These are phyloP conservation scores for Ceriops decandra DNA, from an alignment of 345 rosid genomes.

Conservation along the genomic window DNA sequence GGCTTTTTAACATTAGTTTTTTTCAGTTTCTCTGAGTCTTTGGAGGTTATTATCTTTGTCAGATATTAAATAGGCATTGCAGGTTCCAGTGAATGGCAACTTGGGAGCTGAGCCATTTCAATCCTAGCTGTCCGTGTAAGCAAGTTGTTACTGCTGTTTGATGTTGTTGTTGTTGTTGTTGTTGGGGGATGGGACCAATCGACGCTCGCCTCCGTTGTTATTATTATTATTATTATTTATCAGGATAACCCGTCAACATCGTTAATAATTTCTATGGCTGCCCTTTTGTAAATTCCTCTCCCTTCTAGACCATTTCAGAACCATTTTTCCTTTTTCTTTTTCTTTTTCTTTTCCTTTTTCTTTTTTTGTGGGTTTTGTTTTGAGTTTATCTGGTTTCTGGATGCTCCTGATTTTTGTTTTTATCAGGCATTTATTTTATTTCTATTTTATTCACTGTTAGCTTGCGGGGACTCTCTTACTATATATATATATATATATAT, in stretches of 20 bases:
- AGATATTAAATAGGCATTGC: slow-evolving; percentile 42
- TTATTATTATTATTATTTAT: slow-evolving; percentile 6
- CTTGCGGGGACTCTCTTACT: slow-evolving; percentile 9
- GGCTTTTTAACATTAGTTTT: neutral
- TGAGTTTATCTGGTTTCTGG: slow-evolving; percentile 26
- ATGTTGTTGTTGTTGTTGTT: slow-evolving; percentile 18
- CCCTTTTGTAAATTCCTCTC: slow-evolving; percentile 32
- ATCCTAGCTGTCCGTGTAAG: slow-evolving; percentile 38
- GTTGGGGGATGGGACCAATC: slow-evolving; percentile 44
- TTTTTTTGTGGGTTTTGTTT: slow-evolving; percentile 10
- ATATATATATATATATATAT: neutral
- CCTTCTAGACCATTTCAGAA: slow-evolving; percentile 2
- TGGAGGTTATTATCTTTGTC: slow-evolving; percentile 32
- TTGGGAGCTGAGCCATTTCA: slow-evolving; percentile 31
- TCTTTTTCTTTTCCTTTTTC: slow-evolving; percentile 10
- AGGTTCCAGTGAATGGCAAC: slow-evolving; percentile 41
- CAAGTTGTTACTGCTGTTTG: slow-evolving; percentile 31
- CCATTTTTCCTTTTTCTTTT: slow-evolving; percentile 2
- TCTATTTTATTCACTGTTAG: slow-evolving; percentile 5
- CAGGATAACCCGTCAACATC: slow-evolving; percentile 59
- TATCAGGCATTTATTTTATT: slow-evolving; percentile 22
- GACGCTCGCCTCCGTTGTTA: slow-evolving; percentile 32
- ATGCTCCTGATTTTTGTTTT: slow-evolving; percentile 30
- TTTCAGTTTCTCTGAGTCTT: neutral
- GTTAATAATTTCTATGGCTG: slow-evolving; percentile 42